Conservation (phyloP, 2,329 filamentous ascomycete genomes). For the Coniella lustricola region DNA sequence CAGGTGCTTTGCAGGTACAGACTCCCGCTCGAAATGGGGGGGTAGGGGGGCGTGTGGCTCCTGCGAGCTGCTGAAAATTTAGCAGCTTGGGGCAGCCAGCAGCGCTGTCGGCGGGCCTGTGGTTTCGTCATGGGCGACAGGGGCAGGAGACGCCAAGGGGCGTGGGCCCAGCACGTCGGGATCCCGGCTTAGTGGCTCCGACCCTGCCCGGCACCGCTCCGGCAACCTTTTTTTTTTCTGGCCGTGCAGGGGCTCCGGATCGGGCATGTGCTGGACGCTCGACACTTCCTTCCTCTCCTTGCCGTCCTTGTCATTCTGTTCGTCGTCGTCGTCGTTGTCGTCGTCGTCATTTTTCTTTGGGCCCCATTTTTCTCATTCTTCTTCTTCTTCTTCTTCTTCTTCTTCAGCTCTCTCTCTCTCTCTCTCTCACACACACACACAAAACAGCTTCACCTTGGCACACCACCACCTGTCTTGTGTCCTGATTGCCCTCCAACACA, state of each 20-base stretch:
- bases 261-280: not conserved
- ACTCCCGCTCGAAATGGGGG: too few relatives aligned
- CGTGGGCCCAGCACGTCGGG: not conserved
- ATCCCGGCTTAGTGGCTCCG: slow-evolving; percentile 8
- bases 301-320: too few relatives aligned
- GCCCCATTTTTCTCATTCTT: too few relatives aligned
- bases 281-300: too few relatives aligned
- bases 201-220: not conserved
- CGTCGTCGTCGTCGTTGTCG: too few relatives aligned
- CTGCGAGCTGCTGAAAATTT: slow-evolving; percentile 12
- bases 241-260: not conserved
- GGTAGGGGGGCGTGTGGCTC: too few relatives aligned
- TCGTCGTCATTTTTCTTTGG: too few relatives aligned
- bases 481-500: too few relatives aligned
- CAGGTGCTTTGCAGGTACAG: too few relatives aligned
- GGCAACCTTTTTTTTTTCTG: not conserved
- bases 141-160: not conserved
- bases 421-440: not conserved
- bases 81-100: not conserved
- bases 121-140: slow-evolving; percentile 1
- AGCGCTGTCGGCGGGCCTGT: not conserved
- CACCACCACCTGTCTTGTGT: not conserved
- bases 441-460: not conserved
- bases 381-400: not conserved
- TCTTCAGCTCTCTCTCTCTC: not conserved